These are phyloP conservation scores for Polygonum aviculare DNA, from an alignment of 148 eudicot genomes.

Conservation along the genomic window DNA sequence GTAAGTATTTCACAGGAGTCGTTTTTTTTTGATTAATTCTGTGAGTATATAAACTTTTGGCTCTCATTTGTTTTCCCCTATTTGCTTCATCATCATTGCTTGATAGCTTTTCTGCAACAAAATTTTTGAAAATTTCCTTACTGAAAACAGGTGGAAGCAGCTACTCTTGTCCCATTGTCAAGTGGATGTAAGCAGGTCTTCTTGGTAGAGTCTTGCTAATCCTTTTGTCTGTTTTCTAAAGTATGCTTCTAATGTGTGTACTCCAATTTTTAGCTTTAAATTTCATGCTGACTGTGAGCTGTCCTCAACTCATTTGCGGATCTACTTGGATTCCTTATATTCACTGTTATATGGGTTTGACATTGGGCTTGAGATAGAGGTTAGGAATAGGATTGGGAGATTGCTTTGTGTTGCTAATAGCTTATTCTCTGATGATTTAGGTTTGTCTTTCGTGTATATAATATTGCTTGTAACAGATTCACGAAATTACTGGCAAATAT, in stretches of 20 bases:
- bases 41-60: neutral
- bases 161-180: slow-evolving; percentile 84
- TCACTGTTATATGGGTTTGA: neutral
- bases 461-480: neutral
- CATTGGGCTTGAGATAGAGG: neutral
- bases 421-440: neutral
- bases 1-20: slow-evolving; percentile 31
- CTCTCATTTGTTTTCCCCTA: neutral
- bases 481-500: neutral
- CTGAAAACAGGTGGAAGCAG: slow-evolving; percentile 73
- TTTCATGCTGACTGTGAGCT: neutral
- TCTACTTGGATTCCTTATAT: neutral
- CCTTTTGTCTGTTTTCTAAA: neutral
- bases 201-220: slow-evolving; percentile 42
- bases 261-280: neutral
- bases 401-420: neutral
- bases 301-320: neutral
- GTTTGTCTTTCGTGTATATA: neutral
- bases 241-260: neutral
- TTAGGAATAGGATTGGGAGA: neutral
- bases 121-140: neutral
- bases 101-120: neutral
- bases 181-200: slow-evolving; percentile 96
- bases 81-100: slow-evolving; percentile 1
- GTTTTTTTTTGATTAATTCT: neutral